Evolutionary conservation across 2,329 filamentous ascomycete genomes (phyloP), one percentile per base, ranked within the genome.

Genomic region (Cladosporium halotolerans): DNA sequence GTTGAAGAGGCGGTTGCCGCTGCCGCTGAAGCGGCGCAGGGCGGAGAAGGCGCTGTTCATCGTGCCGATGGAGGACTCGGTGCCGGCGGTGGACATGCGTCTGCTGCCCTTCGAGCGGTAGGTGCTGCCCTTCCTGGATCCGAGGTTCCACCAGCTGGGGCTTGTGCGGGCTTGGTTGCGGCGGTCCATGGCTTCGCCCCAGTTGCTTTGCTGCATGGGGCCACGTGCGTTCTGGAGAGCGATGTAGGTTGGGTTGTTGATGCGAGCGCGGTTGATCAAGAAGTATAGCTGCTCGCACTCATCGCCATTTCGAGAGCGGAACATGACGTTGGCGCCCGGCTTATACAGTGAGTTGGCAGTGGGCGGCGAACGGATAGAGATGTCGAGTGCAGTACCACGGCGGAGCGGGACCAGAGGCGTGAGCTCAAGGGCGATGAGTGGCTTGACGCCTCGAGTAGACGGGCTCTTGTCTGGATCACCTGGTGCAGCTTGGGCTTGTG

Each of bases 191-290:
- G 66, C 72, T 60, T 73, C 80, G 67, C 61, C 77, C 76, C 62
- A 78, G 67, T 55, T 74, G 56, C 67, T 70, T 64, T 60, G 72
- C 60, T 63, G 78, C 48, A 76, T 59, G 66, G 76, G 72, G 75
- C 84, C 59, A 77, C 89, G 74, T 78, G 95, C 73, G 74, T 87
- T 78, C 77, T 89, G 80, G 76, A 90, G 61, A 69, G 85, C 67
- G 76, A 88, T 90, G 72, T 92, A 96, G 52, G 90, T 92, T 50
- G 89, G 86, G 67, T 97, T 96, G 72, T 96, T 89, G 67, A 96
- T 87, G 45, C 93, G 86, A 16, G 91, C 85, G 56, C 87, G 80
- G 70, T 97, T 95, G 57, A 97, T 91, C 41, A 92, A 81, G 64
- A 81, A 81, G 70, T 96, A 99, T 4, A 99, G 77, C 34, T 81